Conservation (phyloP, 1,139 yeast species). For the Yamadazyma sp. region DNA sequence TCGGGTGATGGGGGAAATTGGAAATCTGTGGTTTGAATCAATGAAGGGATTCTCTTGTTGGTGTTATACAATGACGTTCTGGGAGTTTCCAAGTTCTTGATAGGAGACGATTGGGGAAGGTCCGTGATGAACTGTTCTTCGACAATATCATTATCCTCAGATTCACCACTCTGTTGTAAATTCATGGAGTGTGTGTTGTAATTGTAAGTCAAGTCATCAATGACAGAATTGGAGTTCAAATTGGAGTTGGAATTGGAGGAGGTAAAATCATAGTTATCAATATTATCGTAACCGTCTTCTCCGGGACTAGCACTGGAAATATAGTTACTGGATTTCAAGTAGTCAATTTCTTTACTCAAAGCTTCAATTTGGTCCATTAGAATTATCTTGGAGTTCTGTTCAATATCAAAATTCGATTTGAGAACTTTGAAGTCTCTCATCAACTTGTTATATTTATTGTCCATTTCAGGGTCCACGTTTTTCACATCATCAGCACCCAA, state of each 20-base stretch:
- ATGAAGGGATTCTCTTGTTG: constrained; percentile 15
- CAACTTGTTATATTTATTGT: constrained; percentile 31
- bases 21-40: constrained; percentile 16
- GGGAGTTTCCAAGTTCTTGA: constrained; percentile 13
- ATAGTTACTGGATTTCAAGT: constrained; percentile 19
- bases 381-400: constrained; percentile 50
- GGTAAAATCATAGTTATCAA: constrained; percentile 9
- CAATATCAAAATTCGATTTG: constrained; percentile 45
- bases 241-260: constrained; percentile 4
- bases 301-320: not conserved
- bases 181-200: constrained; percentile 22
- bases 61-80: constrained; percentile 6
- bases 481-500: constrained; percentile 1
- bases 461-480: constrained; percentile 10
- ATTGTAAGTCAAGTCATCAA: constrained; percentile 18
- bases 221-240: constrained; percentile 8
- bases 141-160: constrained; percentile 7
- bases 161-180: constrained; percentile 23
- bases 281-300: constrained; percentile 1
- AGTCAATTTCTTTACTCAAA: constrained; percentile 41
- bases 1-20: constrained; percentile 40
- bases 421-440: constrained; percentile 38
- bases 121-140: constrained; percentile 4
- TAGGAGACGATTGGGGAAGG: constrained; percentile 17
- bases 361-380: constrained; percentile 57